Evolutionary conservation across 2,329 filamentous ascomycete genomes (phyloP).

Genomic region (Beauveria sp.): DNA sequence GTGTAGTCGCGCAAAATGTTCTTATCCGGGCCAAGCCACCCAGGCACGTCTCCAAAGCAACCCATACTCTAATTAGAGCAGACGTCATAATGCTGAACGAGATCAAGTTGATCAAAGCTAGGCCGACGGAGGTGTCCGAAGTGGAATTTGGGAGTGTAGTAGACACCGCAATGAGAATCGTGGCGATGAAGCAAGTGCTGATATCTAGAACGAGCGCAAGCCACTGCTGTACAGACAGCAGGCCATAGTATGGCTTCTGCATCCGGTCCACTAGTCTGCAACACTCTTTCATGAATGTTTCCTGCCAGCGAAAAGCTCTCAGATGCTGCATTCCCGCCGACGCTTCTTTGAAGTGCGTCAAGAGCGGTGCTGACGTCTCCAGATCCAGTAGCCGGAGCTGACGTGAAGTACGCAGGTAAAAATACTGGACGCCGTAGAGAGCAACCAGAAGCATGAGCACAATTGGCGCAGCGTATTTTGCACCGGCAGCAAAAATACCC

Average conservation of each 20-base stretch:
- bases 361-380: background rate
- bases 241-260: background rate
- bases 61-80: background rate
- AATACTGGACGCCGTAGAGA: background rate
- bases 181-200: background rate
- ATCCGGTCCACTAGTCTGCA: background rate
- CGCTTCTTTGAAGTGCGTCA: background rate
- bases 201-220: background rate
- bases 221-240: background rate
- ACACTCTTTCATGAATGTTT: background rate
- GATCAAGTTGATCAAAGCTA: background rate
- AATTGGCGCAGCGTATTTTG: background rate
- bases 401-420: background rate
- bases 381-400: background rate
- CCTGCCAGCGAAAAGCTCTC: background rate
- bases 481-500: background rate
- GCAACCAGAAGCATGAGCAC: background rate
- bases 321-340: background rate
- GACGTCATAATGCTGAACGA: background rate
- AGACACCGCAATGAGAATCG: background rate
- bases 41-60: background rate
- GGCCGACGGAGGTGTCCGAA: background rate
- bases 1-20: background rate
- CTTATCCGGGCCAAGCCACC: background rate
- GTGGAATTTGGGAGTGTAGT: background rate